These are phyloP conservation scores for Solanum sitiens DNA, from an alignment of 257 asterid species.

Conservation along the genomic window DNA sequence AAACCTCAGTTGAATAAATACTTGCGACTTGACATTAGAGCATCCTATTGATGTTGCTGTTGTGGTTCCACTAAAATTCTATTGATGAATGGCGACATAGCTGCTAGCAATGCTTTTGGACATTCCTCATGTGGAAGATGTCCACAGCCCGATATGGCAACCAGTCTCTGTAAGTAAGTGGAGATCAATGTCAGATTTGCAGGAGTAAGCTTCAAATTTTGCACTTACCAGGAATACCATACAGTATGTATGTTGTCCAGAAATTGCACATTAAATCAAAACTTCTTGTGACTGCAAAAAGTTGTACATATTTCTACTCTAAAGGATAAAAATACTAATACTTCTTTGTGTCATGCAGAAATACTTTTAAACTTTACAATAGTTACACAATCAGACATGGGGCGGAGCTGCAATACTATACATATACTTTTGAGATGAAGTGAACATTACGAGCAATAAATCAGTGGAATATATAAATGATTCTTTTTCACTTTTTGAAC, in stretches of 20 bases:
- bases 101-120: conserved; percentile 88
- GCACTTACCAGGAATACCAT: not conserved
- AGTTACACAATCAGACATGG: not conserved
- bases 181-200: not conserved
- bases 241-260: not conserved
- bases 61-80: conserved; percentile 46
- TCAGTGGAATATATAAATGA: not conserved
- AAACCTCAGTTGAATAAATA: conserved; percentile 1
- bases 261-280: not conserved
- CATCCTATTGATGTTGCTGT: conserved; percentile 25
- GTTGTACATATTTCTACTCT: too few species aligned
- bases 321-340: not conserved
- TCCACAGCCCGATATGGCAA: conserved; percentile 90
- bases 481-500: not conserved
- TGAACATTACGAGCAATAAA: not conserved
- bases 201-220: not conserved
- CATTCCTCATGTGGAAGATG: conserved; percentile 99
- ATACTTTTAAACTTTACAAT: not conserved
- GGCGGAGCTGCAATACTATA: not conserved
- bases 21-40: not conserved
- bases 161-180: conserved; percentile 59
- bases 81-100: conserved; percentile 69
- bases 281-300: not conserved
- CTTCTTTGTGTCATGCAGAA: not conserved
- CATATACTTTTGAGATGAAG: not conserved